Conservation (phyloP, 2,329 filamentous ascomycete species). For the Microdochium bolleyi region DNA sequence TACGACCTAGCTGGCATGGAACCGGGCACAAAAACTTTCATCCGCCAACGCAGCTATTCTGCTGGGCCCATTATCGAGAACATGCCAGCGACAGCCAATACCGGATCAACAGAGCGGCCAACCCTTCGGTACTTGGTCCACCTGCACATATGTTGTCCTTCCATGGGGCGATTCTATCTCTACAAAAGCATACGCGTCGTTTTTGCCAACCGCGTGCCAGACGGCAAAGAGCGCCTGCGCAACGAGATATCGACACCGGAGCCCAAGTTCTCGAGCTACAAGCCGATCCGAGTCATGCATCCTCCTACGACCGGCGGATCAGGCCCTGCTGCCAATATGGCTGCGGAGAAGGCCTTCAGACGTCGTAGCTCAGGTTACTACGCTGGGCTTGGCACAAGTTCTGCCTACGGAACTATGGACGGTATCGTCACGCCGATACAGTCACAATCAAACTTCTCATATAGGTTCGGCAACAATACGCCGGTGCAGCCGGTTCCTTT, state of each 20-base stretch:
- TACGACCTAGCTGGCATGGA: constrained; percentile 93
- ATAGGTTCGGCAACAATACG: constrained; percentile 21
- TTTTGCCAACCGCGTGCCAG: constrained; percentile 92
- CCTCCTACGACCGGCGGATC: constrained; percentile 23
- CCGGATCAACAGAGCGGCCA: constrained; percentile 43
- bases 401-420: constrained; percentile 27
- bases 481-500: constrained; percentile 42
- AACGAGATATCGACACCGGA: constrained; percentile 89
- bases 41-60: constrained; percentile 89
- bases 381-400: constrained; percentile 8
- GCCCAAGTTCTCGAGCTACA: constrained; percentile 79
- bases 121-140: constrained; percentile 86
- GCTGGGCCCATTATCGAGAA: constrained; percentile 76
- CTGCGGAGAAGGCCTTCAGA: constrained; percentile 51
- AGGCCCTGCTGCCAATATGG: constrained; percentile 39
- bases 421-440: constrained; percentile 13
- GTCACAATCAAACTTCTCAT: constrained; percentile 12
- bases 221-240: constrained; percentile 84
- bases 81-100: constrained; percentile 22
- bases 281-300: constrained; percentile 50
- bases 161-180: constrained; percentile 76
- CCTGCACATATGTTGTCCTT: constrained; percentile 83
- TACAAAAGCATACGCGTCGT: constrained; percentile 91
- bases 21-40: constrained; percentile 88
- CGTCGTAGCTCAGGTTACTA: constrained; percentile 44